Evolutionary conservation across 164 flowering plant genomes (phyloP).

Genomic region (Vitis labrusca): DNA sequence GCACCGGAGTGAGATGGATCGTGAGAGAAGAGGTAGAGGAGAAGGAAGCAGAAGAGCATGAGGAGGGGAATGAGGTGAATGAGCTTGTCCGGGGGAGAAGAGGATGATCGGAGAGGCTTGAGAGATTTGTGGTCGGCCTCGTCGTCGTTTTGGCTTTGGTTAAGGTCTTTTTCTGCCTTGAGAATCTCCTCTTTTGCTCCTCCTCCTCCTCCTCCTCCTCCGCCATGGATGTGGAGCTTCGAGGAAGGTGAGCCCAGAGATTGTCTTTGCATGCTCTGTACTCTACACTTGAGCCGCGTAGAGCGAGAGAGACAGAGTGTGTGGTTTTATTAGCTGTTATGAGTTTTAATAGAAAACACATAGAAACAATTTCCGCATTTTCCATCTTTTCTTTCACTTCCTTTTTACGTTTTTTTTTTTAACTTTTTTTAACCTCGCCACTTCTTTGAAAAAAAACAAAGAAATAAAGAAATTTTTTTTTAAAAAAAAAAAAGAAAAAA

Average conservation of each 20-base stretch:
- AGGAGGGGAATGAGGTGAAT: constrained; percentile 70
- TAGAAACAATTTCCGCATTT: too few species aligned
- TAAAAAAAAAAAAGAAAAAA: too few species aligned
- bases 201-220: background rate
- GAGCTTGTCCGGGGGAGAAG: constrained; percentile 29
- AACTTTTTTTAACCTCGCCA: too few species aligned
- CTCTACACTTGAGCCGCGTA: too few species aligned
- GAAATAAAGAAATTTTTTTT: too few species aligned
- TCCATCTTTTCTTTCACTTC: too few species aligned
- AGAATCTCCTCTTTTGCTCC: constrained; percentile 19
- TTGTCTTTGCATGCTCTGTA: constrained; percentile 53
- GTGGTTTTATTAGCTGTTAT: too few species aligned
- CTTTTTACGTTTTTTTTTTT: too few species aligned
- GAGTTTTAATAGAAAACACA: too few species aligned
- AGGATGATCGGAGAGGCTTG: constrained; percentile 28
- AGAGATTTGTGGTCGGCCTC: constrained; percentile 23
- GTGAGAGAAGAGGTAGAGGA: constrained; percentile 69
- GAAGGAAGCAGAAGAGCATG: constrained; percentile 58
- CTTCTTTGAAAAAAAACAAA: too few species aligned
- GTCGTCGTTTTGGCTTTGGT: constrained; percentile 2
- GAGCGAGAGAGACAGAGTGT: too few species aligned
- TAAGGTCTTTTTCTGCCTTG: constrained; percentile 8
- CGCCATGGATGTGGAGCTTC: constrained; percentile 42
- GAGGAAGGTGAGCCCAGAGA: constrained; percentile 57
- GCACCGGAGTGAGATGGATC: constrained; percentile 62